Conservation (phyloP, 1,139 yeast genomes). For the Kurtzmaniella quercitrusa region DNA sequence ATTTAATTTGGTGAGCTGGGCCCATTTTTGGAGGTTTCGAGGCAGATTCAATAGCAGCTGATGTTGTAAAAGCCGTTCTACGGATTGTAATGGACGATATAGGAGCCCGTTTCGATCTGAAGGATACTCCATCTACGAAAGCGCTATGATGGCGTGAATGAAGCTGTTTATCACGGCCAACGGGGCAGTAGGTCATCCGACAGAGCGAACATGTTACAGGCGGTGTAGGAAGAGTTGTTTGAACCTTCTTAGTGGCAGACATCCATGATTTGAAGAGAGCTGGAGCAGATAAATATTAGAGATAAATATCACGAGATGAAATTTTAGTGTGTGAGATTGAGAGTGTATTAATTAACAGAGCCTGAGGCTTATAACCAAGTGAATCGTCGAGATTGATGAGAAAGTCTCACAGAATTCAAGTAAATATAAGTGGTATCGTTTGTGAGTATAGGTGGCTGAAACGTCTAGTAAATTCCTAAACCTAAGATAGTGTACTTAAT, state of each 20-base stretch:
- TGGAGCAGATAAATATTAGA: background rate
- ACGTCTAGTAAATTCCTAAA: no score
- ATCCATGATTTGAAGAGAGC: background rate
- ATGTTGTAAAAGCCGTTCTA: background rate
- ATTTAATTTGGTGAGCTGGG: background rate
- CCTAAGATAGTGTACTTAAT: no score
- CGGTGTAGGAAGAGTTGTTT: background rate
- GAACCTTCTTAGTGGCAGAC: background rate
- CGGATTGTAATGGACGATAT: background rate
- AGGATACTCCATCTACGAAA: slow-evolving; percentile 45
- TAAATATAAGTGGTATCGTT: no score
- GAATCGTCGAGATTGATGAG: no score
- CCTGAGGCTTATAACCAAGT: no score
- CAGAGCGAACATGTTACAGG: slow-evolving; percentile 47
- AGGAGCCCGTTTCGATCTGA: slow-evolving; percentile 19
- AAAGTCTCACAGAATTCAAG: no score
- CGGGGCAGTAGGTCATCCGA: slow-evolving; percentile 54
- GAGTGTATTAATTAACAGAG: no score
- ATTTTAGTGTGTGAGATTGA: no score
- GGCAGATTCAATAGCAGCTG: background rate
- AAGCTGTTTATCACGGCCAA: slow-evolving; percentile 39
- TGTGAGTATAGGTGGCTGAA: no score
- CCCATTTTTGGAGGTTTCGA: background rate
- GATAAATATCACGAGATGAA: background rate
- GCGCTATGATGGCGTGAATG: slow-evolving; percentile 48